Percentiles rank a stretch among this genome's conserved stretches.
Evolutionary conservation across 2,329 filamentous ascomycete genomes (phyloP).

Genomic region (Stemphylium lycopersici): DNA sequence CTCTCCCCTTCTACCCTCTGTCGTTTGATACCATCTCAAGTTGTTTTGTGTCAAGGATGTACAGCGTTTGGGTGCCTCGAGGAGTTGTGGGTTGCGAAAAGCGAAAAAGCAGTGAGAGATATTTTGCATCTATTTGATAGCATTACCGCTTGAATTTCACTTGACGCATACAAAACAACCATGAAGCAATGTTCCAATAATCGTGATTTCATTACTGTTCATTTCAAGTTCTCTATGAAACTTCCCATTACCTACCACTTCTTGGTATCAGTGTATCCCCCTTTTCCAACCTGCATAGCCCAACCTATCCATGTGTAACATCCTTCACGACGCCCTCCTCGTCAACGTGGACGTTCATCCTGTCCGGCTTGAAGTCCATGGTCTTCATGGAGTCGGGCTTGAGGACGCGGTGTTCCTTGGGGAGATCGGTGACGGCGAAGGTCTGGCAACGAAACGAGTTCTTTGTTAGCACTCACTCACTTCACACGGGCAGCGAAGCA

Average conservation of each 20-base stretch:
- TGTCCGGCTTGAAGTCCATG: slow-evolving; percentile 56
- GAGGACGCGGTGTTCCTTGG: slow-evolving; percentile 55
- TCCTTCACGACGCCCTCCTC: slow-evolving; percentile 58
- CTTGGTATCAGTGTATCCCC: too few relatives aligned
- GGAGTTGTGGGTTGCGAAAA: too few relatives aligned
- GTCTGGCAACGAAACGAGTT: slow-evolving; percentile 43
- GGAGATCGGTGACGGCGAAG: slow-evolving; percentile 58
- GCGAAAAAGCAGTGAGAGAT: too few relatives aligned
- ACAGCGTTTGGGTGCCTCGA: too few relatives aligned
- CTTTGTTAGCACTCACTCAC: neutral
- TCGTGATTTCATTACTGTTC: neutral
- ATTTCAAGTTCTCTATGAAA: neutral
- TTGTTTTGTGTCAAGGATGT: too few relatives aligned
- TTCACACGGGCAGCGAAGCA: too few relatives aligned
- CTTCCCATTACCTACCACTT: neutral
- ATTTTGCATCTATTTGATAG: too few relatives aligned
- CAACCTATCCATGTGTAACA: slow-evolving; percentile 54
- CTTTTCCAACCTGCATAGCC: too few relatives aligned
- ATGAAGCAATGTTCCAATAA: neutral
- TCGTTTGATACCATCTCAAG: too few relatives aligned
- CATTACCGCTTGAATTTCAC: too few relatives aligned
- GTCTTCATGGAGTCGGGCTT: slow-evolving; percentile 55
- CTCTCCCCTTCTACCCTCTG: too few relatives aligned
- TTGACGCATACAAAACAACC: too few relatives aligned
- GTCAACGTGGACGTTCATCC: slow-evolving; percentile 57